Evolutionary conservation across 768 basidiomycete genomes (phyloP).

Genomic region (Leccinum pellstonianum): DNA sequence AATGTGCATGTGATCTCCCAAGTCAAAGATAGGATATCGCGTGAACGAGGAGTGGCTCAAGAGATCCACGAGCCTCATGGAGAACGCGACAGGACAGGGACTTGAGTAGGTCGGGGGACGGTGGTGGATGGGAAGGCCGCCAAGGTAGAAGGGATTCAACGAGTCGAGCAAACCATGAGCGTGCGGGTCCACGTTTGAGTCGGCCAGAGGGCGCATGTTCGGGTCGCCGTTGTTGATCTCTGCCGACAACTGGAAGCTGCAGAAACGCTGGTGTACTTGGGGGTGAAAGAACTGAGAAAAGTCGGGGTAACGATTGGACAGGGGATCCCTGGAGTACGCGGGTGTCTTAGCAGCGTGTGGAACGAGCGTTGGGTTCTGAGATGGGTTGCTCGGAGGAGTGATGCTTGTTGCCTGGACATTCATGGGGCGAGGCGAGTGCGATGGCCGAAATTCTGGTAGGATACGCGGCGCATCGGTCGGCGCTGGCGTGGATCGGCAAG

Average conservation of each 20-base stretch:
- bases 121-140: background rate
- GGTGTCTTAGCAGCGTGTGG: slow-evolving; percentile 2
- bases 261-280: slow-evolving; percentile 10
- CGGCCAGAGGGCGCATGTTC: background rate
- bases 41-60: background rate
- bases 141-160: background rate
- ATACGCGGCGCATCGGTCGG: background rate
- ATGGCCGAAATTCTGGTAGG: background rate
- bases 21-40: background rate
- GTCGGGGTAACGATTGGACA: slow-evolving; percentile 33
- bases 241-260: background rate
- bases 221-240: background rate
- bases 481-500: slow-evolving; percentile 6
- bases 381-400: background rate
- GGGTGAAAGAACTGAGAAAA: slow-evolving; percentile 33
- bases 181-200: background rate
- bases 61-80: slow-evolving; percentile 20
- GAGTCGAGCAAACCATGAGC: background rate
- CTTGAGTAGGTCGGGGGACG: background rate
- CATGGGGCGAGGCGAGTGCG: slow-evolving; percentile 1
- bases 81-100: slow-evolving; percentile 23
- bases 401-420: background rate
- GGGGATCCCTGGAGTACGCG: slow-evolving; percentile 33
- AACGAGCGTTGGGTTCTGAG: background rate
- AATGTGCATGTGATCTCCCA: background rate